Base-by-base conservation (phyloP, 2,329 filamentous ascomycete species). In the Apiospora rasikravindrae region DNA sequence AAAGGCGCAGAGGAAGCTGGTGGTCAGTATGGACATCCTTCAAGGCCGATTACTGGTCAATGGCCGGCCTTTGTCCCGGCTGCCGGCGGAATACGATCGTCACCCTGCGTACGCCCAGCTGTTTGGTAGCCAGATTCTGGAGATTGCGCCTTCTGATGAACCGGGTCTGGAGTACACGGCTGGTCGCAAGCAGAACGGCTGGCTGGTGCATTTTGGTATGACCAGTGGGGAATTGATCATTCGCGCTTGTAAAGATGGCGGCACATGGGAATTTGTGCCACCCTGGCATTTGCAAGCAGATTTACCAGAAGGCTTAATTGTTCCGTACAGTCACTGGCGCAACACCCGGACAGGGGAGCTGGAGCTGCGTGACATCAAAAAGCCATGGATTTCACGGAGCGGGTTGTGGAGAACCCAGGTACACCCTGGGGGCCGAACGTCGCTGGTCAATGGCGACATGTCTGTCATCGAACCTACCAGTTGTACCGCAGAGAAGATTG, bases 211-310 rank as follows among this genome's bases (percentile, higher is more conserved):
- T 64, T 64, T 64, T n/a, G 24, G 24, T n/a, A 29, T 64, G 26
- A n/a, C 24, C 53, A 64, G 22, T 33, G 53, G 53, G 33, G 53
- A 64, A n/a, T 33, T 64, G 53, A 64, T 64, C 19, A 64, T 64
- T 29, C 53, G 53, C 22, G 53, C 53, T 37, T 64, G 24, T n/a
- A 14, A 3, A 64, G 24, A 37, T 64, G 24, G 22, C 22, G 24
- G 10, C 4, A 64, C 13, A 16, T 64, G 24, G 53, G 53, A 64
- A 16, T 64, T 64, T n/a, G 53, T 64, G 24, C 53, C 53, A 33
- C 53, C 53, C 24, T 64, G 53, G 53, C 24, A 64, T 29, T 19
- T 64, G 24, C 6, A 33, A n/a, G 53, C 13, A 22, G 53, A 64
- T 64, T 29, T 64, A 19, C 53, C 24, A 33, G 53, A 64, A 19